Base-by-base conservation (phyloP, 2,329 filamentous ascomycete genomes). In the Endocalyx cinctus region DNA sequence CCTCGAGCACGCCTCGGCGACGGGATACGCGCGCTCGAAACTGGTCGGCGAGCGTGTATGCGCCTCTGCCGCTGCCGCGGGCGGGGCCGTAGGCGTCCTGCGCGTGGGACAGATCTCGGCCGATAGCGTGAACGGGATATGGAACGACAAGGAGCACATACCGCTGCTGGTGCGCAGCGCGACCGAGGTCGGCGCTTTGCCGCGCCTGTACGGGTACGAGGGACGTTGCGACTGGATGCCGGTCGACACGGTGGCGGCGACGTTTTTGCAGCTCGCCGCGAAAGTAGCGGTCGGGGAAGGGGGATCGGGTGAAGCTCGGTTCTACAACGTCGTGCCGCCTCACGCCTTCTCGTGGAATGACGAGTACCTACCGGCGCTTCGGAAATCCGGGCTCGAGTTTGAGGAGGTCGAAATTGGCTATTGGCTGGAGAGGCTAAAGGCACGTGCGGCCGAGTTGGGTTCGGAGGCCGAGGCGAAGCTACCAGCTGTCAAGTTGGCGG, bases 21-120 rank as follows among this genome's bases (percentile, higher is more conserved):
- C 48, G 20, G 58, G 58, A 2, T 61, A 64, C 29, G 59, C 51
- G 11, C 50, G 58, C n/a, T 60, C 58, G 1, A 64, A 64, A 31
- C 42, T 63, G 4, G 46, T 64, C n/a, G 47, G 55, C 1, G 62
- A 64, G 35, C 52, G 56, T 5, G 55, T 64, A 20, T 53, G 48
- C 27, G 47, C 53, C 8, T 46, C 49, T 0, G 55, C 56, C 6
- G 48, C 50, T 19, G 41, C 41, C 17, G 50, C 46, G 10, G 46
- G 44, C 3, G 35, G 44, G 27, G 47, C 45, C 12, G 46, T 57
- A 5, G 48, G 39, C 15, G 51, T 63, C 20, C 43, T 63, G 29
- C 48, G 59, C 26, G 50, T 60, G n/a, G 58, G 59, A 1, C 57
- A 62, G 38, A 47, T 63, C 17, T 43, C 54, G 5, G 59, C 58